Conservation (phyloP, 2,329 filamentous ascomycete species). For the Gaeumannomyces sp. region DNA sequence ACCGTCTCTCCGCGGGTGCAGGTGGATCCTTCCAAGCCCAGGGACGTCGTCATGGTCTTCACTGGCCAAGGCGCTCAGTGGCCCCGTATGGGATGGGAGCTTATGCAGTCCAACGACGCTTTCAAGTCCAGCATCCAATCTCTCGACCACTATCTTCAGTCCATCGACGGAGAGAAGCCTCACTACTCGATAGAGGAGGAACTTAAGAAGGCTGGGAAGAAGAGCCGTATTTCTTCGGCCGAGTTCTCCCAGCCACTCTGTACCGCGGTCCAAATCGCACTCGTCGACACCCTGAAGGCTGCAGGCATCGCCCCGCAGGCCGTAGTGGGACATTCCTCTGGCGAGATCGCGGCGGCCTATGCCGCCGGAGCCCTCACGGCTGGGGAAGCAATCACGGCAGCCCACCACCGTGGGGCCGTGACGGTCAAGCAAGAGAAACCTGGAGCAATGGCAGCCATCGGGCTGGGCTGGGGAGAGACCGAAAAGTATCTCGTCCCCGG, state of each 20-base stretch:
- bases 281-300: constrained; percentile 23
- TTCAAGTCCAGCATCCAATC: not conserved
- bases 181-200: too few species aligned
- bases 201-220: not conserved
- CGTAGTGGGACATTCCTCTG: constrained; percentile 29
- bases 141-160: not conserved
- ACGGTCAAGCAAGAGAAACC: not conserved
- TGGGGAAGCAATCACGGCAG: constrained; percentile 16
- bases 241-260: constrained; percentile 22
- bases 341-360: constrained; percentile 29
- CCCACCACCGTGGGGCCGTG: constrained; percentile 17
- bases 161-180: too few species aligned
- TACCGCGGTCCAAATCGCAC: constrained; percentile 25
- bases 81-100: constrained; percentile 20
- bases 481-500: not conserved
- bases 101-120: constrained; percentile 12
- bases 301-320: constrained; percentile 20
- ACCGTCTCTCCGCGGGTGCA: not conserved
- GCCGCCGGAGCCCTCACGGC: constrained; percentile 19
- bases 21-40: not conserved
- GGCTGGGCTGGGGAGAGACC: constrained; percentile 17
- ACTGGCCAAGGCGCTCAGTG: constrained; percentile 32
- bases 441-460: constrained; percentile 36
- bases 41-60: constrained; percentile 20
- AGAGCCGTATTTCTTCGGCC: not conserved